These are phyloP conservation scores for Tylopilus rubrobrunneus DNA, from an alignment of 768 basidiomycete species.

Conservation along the genomic window DNA sequence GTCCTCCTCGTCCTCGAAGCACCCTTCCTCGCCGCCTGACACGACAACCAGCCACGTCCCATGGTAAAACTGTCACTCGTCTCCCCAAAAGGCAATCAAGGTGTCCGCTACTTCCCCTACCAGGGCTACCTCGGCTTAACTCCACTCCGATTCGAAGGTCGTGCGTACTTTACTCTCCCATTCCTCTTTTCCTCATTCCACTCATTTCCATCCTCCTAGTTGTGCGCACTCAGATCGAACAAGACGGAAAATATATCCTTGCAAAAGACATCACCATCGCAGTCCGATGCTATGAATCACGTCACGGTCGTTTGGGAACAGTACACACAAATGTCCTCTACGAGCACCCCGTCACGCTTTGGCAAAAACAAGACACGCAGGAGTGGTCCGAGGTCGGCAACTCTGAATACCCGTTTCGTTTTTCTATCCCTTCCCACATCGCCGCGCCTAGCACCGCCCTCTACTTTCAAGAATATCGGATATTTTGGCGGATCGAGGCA, in stretches of 20 bases:
- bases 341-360: constrained; percentile 62
- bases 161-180: constrained; percentile 36
- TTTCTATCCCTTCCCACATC: constrained; percentile 60
- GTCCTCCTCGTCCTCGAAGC: constrained; percentile 13
- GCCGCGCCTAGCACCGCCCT: constrained; percentile 62
- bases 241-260: constrained; percentile 62
- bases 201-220: constrained; percentile 36
- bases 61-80: constrained; percentile 72
- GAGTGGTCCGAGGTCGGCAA: constrained; percentile 61
- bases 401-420: constrained; percentile 65
- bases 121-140: constrained; percentile 79
- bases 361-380: constrained; percentile 58
- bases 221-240: constrained; percentile 67
- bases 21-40: constrained; percentile 10
- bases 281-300: constrained; percentile 82
- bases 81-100: constrained; percentile 68
- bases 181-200: not conserved
- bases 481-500: constrained; percentile 83
- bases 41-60: constrained; percentile 12
- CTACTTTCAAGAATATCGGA: constrained; percentile 72
- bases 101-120: constrained; percentile 69
- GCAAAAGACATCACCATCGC: constrained; percentile 66
- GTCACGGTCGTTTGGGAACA: constrained; percentile 56
- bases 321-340: constrained; percentile 62
- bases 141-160: constrained; percentile 72